These are phyloP conservation scores for Glycine soja DNA, from an alignment of 306 rosid species.

Conservation along the genomic window DNA sequence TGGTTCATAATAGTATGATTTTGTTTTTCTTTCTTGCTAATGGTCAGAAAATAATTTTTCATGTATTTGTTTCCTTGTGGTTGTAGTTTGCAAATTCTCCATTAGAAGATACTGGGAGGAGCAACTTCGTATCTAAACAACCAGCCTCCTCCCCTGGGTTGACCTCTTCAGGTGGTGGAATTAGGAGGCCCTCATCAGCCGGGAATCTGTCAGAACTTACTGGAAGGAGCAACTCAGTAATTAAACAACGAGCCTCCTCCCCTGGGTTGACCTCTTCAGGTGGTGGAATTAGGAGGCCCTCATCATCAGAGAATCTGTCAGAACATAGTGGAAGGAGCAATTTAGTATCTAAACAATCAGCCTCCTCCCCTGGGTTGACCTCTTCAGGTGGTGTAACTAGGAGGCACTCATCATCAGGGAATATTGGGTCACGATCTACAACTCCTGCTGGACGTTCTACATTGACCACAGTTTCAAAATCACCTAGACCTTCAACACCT, in stretches of 20 bases:
- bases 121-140: conserved; percentile 69
- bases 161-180: conserved; percentile 72
- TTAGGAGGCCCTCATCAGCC: conserved; percentile 64
- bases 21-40: conserved; percentile 37
- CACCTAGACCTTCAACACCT: conserved; percentile 91
- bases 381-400: conserved; percentile 72
- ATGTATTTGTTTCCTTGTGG: conserved; percentile 50
- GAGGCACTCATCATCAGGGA: conserved; percentile 81
- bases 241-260: conserved; percentile 71
- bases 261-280: conserved; percentile 77
- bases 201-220: conserved; percentile 60
- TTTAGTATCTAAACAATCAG: conserved; percentile 67
- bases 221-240: conserved; percentile 64
- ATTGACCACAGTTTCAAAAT: conserved; percentile 64
- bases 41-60: conserved; percentile 39
- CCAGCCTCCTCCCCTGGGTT: conserved; percentile 71
- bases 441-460: conserved; percentile 87
- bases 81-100: conserved; percentile 79
- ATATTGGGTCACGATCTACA: conserved; percentile 85
- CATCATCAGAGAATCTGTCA: conserved; percentile 48
- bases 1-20: conserved; percentile 10
- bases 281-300: conserved; percentile 74
- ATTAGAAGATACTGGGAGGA: conserved; percentile 69
- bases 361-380: conserved; percentile 76
- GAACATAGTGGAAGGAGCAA: conserved; percentile 71